Evolutionary conservation across 805 yeast genomes (phyloP).

Genomic region (Metschnikowia reukaufii): DNA sequence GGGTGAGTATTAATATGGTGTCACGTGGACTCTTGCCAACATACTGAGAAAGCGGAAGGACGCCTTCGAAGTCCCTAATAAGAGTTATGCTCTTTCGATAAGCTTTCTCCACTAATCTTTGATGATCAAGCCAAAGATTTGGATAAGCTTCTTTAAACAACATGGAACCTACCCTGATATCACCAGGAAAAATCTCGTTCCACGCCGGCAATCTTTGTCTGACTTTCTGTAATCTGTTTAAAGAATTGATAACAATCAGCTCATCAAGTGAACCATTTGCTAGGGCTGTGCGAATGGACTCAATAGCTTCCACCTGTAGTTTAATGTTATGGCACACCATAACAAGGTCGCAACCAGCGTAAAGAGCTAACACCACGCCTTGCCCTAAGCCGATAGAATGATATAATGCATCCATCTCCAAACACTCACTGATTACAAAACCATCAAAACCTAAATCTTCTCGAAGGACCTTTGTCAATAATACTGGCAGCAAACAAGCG

Average conservation of each 20-base stretch:
- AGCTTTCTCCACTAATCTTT: constrained; percentile 42
- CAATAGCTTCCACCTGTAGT: constrained; percentile 57
- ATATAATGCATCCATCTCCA: constrained; percentile 62
- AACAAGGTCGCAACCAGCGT: constrained; percentile 64
- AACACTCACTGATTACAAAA: constrained; percentile 57
- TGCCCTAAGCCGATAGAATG: constrained; percentile 67
- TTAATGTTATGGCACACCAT: constrained; percentile 58
- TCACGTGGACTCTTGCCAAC: constrained; percentile 27
- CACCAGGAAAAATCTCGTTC: constrained; percentile 43
- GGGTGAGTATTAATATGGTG: constrained; percentile 38
- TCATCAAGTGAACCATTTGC: constrained; percentile 45
- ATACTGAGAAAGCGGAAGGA: constrained; percentile 48
- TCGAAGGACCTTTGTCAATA: constrained; percentile 51
- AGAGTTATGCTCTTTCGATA: constrained; percentile 54
- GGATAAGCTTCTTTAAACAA: constrained; percentile 31
- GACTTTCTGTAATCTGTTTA: constrained; percentile 44
- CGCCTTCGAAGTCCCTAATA: constrained; percentile 52
- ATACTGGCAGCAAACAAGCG: constrained; percentile 58
- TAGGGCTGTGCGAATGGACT: constrained; percentile 38
- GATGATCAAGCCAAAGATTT: constrained; percentile 43
- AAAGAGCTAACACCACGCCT: constrained; percentile 60
- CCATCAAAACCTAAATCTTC: constrained; percentile 55
- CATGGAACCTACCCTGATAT: constrained; percentile 24
- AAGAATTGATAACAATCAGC: constrained; percentile 38
- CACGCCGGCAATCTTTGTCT: constrained; percentile 46